Evolutionary conservation across 257 asterid species (phyloP).

Genomic region (Solanum lycopersicoides): DNA sequence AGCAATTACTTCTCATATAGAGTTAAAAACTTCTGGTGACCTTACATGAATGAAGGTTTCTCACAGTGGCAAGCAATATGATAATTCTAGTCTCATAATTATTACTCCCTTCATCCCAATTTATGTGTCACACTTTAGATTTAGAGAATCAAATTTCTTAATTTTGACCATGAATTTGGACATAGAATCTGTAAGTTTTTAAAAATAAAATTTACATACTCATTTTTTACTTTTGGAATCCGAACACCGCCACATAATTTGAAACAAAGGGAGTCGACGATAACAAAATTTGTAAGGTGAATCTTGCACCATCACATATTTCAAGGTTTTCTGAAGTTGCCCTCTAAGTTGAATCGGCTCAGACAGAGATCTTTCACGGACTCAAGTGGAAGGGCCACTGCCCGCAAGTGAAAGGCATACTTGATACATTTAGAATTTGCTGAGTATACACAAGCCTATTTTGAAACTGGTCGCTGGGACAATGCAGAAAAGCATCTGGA

Average conservation of each 20-base stretch:
- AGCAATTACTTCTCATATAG: neutral
- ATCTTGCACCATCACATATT: neutral
- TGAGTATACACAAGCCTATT: neutral
- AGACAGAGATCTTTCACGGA: neutral
- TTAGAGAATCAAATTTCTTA: neutral
- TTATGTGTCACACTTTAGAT: neutral
- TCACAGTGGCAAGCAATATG: neutral
- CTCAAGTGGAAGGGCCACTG: neutral
- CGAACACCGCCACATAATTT: neutral
- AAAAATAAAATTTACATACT: neutral
- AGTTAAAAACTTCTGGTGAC: neutral
- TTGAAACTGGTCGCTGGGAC: neutral
- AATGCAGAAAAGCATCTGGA: neutral
- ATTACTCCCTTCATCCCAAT: neutral
- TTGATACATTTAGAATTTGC: neutral
- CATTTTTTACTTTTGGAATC: neutral
- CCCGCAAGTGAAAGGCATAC: neutral
- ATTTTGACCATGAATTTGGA: neutral
- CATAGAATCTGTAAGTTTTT: neutral
- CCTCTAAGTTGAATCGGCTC: neutral
- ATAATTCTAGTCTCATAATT: neutral
- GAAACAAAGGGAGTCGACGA: neutral
- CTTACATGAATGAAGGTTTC: neutral
- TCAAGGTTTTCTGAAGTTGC: neutral
- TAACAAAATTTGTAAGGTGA: neutral